phyloP scores from a whole-genome alignment of 2,329 filamentous ascomycete species.

The Hirsutella thompsonii region DNA sequence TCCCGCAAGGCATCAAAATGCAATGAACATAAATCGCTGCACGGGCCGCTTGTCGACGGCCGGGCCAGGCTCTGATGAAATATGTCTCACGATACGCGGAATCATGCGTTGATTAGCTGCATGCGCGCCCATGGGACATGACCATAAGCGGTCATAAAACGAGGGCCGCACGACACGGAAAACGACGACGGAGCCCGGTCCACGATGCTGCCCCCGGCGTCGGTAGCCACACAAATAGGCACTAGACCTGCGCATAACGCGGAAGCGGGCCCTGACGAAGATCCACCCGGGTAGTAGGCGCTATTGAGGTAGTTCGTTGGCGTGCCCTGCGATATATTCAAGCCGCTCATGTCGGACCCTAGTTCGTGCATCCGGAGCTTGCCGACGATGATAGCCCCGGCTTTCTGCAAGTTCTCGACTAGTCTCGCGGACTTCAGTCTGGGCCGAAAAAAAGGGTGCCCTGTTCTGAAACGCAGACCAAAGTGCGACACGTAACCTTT shows the following conservation, averaged over 20 bases:
- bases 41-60: too few relatives aligned
- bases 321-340: constrained; percentile 50
- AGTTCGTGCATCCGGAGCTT: constrained; percentile 74
- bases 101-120: too few relatives aligned
- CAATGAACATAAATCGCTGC: too few relatives aligned
- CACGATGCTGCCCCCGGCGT: constrained; percentile 64
- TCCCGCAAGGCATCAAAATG: too few relatives aligned
- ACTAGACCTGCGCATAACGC: constrained; percentile 57
- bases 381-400: constrained; percentile 62
- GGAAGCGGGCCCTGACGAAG: constrained; percentile 65
- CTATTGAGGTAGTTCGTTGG: constrained; percentile 68
- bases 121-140: too few relatives aligned
- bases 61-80: too few relatives aligned
- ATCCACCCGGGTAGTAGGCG: constrained; percentile 68
- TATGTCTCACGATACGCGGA: too few relatives aligned
- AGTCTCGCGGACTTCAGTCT: constrained; percentile 53
- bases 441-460: constrained; percentile 34
- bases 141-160: too few relatives aligned
- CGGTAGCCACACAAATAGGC: constrained; percentile 63
- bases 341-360: constrained; percentile 45
- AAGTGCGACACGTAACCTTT: constrained; percentile 55
- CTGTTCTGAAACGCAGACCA: constrained; percentile 50
- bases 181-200: too few relatives aligned
- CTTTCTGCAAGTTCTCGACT: constrained; percentile 55
- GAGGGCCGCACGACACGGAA: too few relatives aligned